Conservation (phyloP, 805 yeast genomes). For the Clavispora carvajalis region DNA sequence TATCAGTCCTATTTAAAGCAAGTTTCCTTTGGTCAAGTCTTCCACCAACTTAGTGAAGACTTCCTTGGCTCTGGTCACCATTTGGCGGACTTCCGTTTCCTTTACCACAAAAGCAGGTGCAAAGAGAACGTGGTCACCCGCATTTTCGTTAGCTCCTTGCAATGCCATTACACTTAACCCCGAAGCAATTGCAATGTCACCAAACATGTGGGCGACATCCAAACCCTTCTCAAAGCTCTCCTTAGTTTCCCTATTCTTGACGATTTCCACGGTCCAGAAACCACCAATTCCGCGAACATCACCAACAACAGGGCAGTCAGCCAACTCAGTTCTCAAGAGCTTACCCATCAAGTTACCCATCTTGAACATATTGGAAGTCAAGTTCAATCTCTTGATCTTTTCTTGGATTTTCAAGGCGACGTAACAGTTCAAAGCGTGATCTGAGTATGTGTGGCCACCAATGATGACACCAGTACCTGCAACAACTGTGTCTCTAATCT, state of each 20-base stretch:
- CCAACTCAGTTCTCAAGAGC: conserved; percentile 15
- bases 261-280: conserved; percentile 53
- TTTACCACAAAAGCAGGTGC: conserved; percentile 43
- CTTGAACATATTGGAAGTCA: conserved; percentile 36
- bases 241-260: conserved; percentile 45
- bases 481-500: conserved; percentile 17
- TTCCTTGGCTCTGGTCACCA: conserved; percentile 30
- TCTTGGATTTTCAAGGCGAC: conserved; percentile 26
- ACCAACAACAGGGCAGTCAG: conserved; percentile 32
- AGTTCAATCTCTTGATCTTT: conserved; percentile 26
- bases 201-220: conserved; percentile 31
- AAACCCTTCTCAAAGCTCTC: conserved; percentile 38
- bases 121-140: conserved; percentile 40
- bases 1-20: neutral
- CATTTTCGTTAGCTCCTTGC: conserved; percentile 36
- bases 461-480: conserved; percentile 16
- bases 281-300: conserved; percentile 61
- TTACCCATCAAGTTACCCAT: conserved; percentile 42
- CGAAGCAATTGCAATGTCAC: conserved; percentile 28
- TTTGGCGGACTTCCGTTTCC: conserved; percentile 36
- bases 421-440: conserved; percentile 23
- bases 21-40: conserved; percentile 10
- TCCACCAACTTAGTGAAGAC: conserved; percentile 32
- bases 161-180: conserved; percentile 45
- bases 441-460: conserved; percentile 24